Base-by-base conservation (phyloP, 306 rosid genomes). In the Fragaria vesca region DNA sequence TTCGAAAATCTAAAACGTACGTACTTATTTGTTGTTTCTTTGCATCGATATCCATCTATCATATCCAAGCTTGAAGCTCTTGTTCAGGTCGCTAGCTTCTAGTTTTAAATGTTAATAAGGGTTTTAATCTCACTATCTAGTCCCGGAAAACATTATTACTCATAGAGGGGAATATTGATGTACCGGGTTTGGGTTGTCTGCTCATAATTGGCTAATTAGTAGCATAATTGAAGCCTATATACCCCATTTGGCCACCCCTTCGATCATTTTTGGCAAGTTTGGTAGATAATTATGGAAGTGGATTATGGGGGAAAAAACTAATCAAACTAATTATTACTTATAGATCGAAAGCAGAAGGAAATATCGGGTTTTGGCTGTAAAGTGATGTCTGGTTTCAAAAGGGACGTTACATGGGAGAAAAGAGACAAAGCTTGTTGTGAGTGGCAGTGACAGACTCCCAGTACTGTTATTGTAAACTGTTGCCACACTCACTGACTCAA, bases 341-440 rank as follows among this genome's bases (percentile, higher is more conserved):
- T 47, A 66, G 43, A 40, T 40, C 1, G 8, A 40, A 1, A 40
- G 70, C 47, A 66, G n/a, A 66, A 17, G 47, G 70, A 62, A 12
- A 62, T 62, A 12, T 32, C 30, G 42, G 40, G 42, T 61, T 61
- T 62, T 62, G 38, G 70, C 20, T 36, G 70, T 38, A 66, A 38
- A 36, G 70, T 65, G 45, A 65, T 8, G 24, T 65, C 26, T 36
- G 77, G 80, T 2, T 75, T 81, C 78, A 87, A 89, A 86, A 93
- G 91, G 87, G 94, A 87, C 94, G 86, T 83, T 75, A 82, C 91
- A 86, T 85, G 75, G 84, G 81, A 83, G 83, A 76, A 84, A 78
- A 81, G 78, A 73, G 92, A 90, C 91, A 89, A 82, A 81, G 58
- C 79, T 66, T 86, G 88, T 86, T 79, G 84, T 72, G 63, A 81